Evolutionary conservation across 441 rosid genomes (phyloP).

Genomic region (Brassica hybrid): DNA sequence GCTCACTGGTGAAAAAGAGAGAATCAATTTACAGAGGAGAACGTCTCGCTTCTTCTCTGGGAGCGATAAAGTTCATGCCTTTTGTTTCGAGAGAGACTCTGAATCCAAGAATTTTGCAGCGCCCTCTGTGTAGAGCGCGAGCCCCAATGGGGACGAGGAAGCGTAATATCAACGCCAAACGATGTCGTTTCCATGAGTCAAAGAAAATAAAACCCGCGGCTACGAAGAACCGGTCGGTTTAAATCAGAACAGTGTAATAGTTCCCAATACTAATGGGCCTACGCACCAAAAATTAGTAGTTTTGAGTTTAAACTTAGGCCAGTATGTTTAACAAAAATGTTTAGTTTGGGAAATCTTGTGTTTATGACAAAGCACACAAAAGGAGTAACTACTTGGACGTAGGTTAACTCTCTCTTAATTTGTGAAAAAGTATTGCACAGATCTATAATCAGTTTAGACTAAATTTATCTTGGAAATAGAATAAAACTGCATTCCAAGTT

Average conservation of each 20-base stretch:
- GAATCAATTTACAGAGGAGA: conserved; percentile 7
- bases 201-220: neutral
- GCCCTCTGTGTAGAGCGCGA: neutral
- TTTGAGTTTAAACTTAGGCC: neutral
- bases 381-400: conserved; percentile 31
- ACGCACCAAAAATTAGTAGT: neutral
- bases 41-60: neutral
- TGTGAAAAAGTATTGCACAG: neutral
- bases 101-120: neutral
- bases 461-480: neutral
- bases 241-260: neutral
- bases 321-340: neutral
- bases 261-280: neutral
- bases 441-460: neutral
- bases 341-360: conserved; percentile 26
- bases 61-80: neutral
- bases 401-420: conserved; percentile 37
- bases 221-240: conserved; percentile 16
- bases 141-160: neutral
- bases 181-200: neutral
- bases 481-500: neutral
- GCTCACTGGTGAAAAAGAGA: neutral
- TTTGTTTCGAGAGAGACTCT: neutral
- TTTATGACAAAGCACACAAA: conserved; percentile 17
- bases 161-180: neutral